A percentile compares a stretch with the other conserved stretches of the same genome.
Conservation (phyloP, 768 basidiomycete species). For the Phaeotremella fagi region DNA sequence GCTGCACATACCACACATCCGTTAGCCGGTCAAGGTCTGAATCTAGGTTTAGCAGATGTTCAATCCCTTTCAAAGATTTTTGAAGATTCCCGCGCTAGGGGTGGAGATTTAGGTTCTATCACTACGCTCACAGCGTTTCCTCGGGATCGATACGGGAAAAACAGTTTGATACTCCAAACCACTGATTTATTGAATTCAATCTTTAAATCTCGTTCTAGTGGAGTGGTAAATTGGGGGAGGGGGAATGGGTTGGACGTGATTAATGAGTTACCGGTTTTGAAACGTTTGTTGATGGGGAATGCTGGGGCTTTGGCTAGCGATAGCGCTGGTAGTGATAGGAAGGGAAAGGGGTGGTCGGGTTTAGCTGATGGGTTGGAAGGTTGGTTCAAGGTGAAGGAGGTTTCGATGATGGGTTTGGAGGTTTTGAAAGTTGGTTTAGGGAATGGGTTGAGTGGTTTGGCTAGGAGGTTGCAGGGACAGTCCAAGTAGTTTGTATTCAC, state of each 20-base stretch:
- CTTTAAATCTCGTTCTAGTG: slow-evolving; percentile 63
- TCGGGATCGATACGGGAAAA: slow-evolving; percentile 73
- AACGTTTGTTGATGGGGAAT: slow-evolving; percentile 74
- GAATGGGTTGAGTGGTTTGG: background rate
- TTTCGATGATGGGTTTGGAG: slow-evolving; percentile 27
- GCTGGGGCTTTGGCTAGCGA: slow-evolving; percentile 56
- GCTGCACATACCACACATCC: slow-evolving; percentile 94
- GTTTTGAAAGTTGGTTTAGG: slow-evolving; percentile 1
- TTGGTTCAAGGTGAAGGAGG: slow-evolving; percentile 36
- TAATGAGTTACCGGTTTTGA: slow-evolving; percentile 79
- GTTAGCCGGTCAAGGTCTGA: slow-evolving; percentile 91
- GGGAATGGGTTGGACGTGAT: slow-evolving; percentile 82
- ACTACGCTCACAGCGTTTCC: slow-evolving; percentile 73
- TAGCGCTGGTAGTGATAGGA: slow-evolving; percentile 6
- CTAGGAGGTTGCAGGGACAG: too few relatives aligned
- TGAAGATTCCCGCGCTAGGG: slow-evolving; percentile 56
- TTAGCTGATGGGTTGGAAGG: slow-evolving; percentile 40
- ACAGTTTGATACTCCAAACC: slow-evolving; percentile 77
- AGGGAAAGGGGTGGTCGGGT: slow-evolving; percentile 22
- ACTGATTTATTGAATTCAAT: slow-evolving; percentile 88
- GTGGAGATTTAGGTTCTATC: slow-evolving; percentile 79
- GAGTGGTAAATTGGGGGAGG: slow-evolving; percentile 80
- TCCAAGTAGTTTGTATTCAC: too few relatives aligned
- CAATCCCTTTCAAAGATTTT: slow-evolving; percentile 66
- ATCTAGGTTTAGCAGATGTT: slow-evolving; percentile 86